Evolutionary conservation across 768 basidiomycete genomes (phyloP), one percentile per base, ranked within the genome.

Genomic region (Baorangia bicolor): DNA sequence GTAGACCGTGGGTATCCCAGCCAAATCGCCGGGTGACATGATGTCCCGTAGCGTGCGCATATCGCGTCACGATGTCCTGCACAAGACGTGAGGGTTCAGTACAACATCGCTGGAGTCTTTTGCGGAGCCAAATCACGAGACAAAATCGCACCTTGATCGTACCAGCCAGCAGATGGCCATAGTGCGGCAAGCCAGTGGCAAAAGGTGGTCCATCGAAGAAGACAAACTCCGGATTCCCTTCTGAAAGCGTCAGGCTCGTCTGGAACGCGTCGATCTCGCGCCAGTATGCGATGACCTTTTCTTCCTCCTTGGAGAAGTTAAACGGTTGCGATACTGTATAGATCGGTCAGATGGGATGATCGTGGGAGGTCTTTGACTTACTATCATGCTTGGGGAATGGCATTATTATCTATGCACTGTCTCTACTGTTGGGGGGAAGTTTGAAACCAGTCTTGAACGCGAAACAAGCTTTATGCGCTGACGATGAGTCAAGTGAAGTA

Each of bases 131-230:
- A 37, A 43, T 43, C 40, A 27, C 52, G 52, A 42, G 43, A 25
- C 23, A 34, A n/a, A 23, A 37, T 59, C 81, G 60, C 62, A 90
- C 93, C 82, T 94, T 95, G 80, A 95, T 90, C 9, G 92, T 95
- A 28, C 94, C 94, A 33, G 93, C 90, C 38, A 97, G 81, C 45
- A 97, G 75, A 76, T 96, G 94, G 9, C 96, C 96, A 64, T 98
- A 98, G 70, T 98, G 96, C 8, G 96, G 96, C 63, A 95, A 77
- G 41, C 97, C 97, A 2, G 96, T 98, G 0, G 96, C 96, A 66
- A 98, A 98, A 0, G 96, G 96, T 3, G 94, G 94, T 5, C 95
- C 95, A 71, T 98, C 97, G 75, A 94, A 98, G 78, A 99, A 99
- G 23, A 94, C 85, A 71, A 80, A 99, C 67, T 91, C 86, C 18